Base-by-base conservation (phyloP, 768 basidiomycete species). In the Leccinum imitatum region DNA sequence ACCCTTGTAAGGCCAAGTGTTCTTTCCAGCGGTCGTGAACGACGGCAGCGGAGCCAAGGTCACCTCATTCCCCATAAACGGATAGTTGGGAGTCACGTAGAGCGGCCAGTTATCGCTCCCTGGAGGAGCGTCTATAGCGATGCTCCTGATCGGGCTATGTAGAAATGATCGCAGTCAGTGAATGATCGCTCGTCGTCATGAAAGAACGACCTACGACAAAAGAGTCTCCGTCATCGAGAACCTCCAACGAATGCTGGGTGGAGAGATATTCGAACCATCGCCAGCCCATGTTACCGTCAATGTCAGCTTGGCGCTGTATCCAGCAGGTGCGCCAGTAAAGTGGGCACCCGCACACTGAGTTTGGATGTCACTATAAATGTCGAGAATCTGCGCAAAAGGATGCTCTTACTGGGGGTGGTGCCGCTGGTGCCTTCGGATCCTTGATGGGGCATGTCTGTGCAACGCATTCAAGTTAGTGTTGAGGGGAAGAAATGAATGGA, bases 1-100 rank as follows among this genome's bases (percentile, higher is more conserved):
- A 13, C 30, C 55, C 30, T 21, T 10, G 31, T 31, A 56, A 21
- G 55, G 46, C 55, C 55, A 54, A 6, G 23, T 0, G 19, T 54
- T 54, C 4, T 2, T 4, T 4, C 54, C 54, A 7, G 39, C 15
- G 17, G 5, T 3, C 19, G 11, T 1, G 33, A 50, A 57, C 17
- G 35, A n/a, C 8, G 56, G 56, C 17, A 57, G 35, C 21, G 56
- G 56, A 25, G 56, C 39, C 17, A 47, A 47, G 35, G 50, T 50
- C 23, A 14, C 23, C 6, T 14, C 1, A 15, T 50, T 6, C 17
- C 56, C 33, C n/a, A 57, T 35, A 35, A 37, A 57, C 2, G 56
- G 56, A 7, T 57, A 57, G 2, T 39, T 3, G 3, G 50, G 25
- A 17, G 23, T 27, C 15, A 57, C 56, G 3, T 15, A 17, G 10